Evolutionary conservation across 805 yeast species (phyloP).

Genomic region (Clavispora carvajalis): DNA sequence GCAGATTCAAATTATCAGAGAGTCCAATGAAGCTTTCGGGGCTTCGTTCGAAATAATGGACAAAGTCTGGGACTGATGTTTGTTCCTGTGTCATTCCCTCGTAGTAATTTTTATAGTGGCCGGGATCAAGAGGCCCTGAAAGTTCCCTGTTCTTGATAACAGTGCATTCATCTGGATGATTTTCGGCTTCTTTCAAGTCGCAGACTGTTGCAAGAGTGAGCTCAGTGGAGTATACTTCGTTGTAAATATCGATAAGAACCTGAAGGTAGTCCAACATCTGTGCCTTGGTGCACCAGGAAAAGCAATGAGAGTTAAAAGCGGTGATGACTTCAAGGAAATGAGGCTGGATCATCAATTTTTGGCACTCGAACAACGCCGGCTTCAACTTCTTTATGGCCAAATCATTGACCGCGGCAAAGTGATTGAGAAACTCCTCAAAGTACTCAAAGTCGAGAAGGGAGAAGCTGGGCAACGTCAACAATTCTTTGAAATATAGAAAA

Average conservation of each 20-base stretch:
- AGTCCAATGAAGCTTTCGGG: background rate
- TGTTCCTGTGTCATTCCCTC: background rate
- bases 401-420: constrained; percentile 8
- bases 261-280: constrained; percentile 14
- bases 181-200: constrained; percentile 1
- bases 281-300: constrained; percentile 12
- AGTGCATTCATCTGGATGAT: constrained; percentile 6
- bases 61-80: constrained; percentile 10
- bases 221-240: constrained; percentile 11
- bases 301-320: constrained; percentile 4
- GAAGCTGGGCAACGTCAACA: constrained; percentile 9
- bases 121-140: background rate
- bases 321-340: constrained; percentile 7
- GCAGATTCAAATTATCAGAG: background rate
- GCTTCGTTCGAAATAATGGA: constrained; percentile 6
- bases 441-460: constrained; percentile 10
- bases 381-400: background rate
- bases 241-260: constrained; percentile 12
- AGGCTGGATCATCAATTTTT: constrained; percentile 8
- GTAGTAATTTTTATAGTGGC: constrained; percentile 1
- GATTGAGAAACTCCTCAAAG: constrained; percentile 13
- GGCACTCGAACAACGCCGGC: constrained; percentile 7
- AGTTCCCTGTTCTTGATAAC: constrained; percentile 6
- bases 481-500: constrained; percentile 27
- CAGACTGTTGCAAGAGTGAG: constrained; percentile 8